These are phyloP conservation scores for Cercospora canescens DNA, from an alignment of 2,329 filamentous ascomycete genomes.

Conservation along the genomic window DNA sequence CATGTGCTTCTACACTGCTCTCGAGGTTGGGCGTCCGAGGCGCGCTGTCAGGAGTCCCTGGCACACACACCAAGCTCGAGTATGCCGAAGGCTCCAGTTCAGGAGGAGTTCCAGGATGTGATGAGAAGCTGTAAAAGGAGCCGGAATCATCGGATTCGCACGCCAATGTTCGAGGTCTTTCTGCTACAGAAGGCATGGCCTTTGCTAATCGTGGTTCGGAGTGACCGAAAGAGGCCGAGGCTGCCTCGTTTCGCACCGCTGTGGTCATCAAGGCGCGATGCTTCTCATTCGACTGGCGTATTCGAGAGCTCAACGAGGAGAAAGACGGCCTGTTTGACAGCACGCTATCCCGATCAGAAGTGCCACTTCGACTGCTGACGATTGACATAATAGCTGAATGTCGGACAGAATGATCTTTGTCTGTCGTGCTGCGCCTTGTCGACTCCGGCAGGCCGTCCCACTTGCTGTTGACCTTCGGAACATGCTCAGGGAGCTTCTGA, in stretches of 20 bases:
- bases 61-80: not conserved
- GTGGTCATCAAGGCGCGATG: not conserved
- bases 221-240: not conserved
- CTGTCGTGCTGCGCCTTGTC: constrained; percentile 34
- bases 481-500: constrained; percentile 49
- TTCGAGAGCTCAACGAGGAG: not conserved
- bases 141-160: not conserved
- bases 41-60: not conserved
- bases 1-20: not conserved
- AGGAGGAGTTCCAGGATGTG: not conserved
- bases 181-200: not conserved
- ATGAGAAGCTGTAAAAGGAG: not conserved
- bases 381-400: not conserved
- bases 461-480: constrained; percentile 56
- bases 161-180: not conserved
- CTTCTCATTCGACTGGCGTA: not conserved
- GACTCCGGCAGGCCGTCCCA: constrained; percentile 54
- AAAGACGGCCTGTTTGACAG: not conserved
- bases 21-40: not conserved
- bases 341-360: not conserved
- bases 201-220: not conserved
- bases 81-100: not conserved
- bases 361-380: not conserved
- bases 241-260: not conserved
- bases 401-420: not conserved